Percentiles rank a stretch among this genome's conserved stretches.
These are phyloP conservation scores for Sarocladiaceae sp. DNA, from an alignment of 2,329 filamentous ascomycete species.

Conservation along the genomic window DNA sequence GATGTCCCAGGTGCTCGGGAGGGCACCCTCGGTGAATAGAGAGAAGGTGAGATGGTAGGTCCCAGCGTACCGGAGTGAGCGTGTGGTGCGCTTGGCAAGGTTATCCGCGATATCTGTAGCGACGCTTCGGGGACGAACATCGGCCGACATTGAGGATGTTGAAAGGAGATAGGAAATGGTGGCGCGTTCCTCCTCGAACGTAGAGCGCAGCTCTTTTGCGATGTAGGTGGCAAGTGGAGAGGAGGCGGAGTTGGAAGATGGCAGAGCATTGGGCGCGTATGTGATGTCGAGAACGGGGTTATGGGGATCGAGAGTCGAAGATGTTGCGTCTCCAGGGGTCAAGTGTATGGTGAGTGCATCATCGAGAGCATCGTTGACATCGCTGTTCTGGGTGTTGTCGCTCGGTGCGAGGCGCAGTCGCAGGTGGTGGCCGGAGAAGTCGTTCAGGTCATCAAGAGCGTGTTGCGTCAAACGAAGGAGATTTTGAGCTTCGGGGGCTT, in stretches of 20 bases:
- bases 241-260: slow-evolving; percentile 63
- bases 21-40: slow-evolving; percentile 75
- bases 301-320: slow-evolving; percentile 64
- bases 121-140: slow-evolving; percentile 40
- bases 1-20: slow-evolving; percentile 88
- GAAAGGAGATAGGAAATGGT: slow-evolving; percentile 74
- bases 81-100: slow-evolving; percentile 67
- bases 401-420: slow-evolving; percentile 39
- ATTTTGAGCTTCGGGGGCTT: slow-evolving; percentile 63
- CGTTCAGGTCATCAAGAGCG: slow-evolving; percentile 79
- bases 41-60: slow-evolving; percentile 97
- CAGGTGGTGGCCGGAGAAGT: slow-evolving; percentile 80
- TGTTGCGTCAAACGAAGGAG: slow-evolving; percentile 80
- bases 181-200: slow-evolving; percentile 85
- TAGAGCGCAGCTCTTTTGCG: slow-evolving; percentile 68
- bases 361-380: slow-evolving; percentile 20
- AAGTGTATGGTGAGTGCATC: slow-evolving; percentile 66
- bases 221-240: slow-evolving; percentile 73
- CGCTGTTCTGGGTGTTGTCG: slow-evolving; percentile 37
- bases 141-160: slow-evolving; percentile 48
- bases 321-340: slow-evolving; percentile 56
- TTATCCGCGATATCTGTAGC: slow-evolving; percentile 50
- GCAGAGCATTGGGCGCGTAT: slow-evolving; percentile 67
- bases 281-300: slow-evolving; percentile 70
- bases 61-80: slow-evolving; percentile 85